These are phyloP conservation scores for Leonotis leonurus DNA, from an alignment of 257 asterid species.

Conservation along the genomic window DNA sequence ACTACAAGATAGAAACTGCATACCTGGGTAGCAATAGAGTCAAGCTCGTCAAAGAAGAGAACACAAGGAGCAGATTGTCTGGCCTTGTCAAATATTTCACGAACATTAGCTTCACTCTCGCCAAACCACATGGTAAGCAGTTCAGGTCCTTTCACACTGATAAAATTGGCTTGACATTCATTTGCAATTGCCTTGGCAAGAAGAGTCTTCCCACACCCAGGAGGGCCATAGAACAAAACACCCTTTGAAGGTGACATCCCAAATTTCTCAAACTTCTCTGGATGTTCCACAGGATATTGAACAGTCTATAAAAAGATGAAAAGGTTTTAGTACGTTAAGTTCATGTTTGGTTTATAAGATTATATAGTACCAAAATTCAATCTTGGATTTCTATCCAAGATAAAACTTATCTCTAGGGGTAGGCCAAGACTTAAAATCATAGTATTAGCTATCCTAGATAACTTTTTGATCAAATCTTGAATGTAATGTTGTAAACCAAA, in stretches of 20 bases:
- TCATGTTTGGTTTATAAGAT: too few relatives aligned
- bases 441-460: too few relatives aligned
- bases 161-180: conserved; percentile 61
- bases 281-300: conserved; percentile 66
- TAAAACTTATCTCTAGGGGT: too few relatives aligned
- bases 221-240: conserved; percentile 62
- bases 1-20: neutral
- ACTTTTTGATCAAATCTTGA: too few relatives aligned
- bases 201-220: conserved; percentile 63
- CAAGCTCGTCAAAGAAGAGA: conserved; percentile 63
- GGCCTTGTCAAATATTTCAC: conserved; percentile 64
- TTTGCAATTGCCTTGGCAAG: conserved; percentile 67
- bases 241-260: conserved; percentile 73
- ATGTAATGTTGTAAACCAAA: too few relatives aligned
- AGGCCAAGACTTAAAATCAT: too few relatives aligned
- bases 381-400: too few relatives aligned
- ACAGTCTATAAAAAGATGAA: conserved; percentile 37
- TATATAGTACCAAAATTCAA: too few relatives aligned
- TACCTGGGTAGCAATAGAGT: conserved; percentile 66
- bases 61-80: conserved; percentile 66
- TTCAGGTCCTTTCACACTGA: conserved; percentile 61
- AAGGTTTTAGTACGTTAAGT: conserved; percentile 8
- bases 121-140: conserved; percentile 71
- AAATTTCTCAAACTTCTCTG: conserved; percentile 62
- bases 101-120: conserved; percentile 71